phyloP scores from a whole-genome alignment of 2,329 filamentous ascomycete species.

The Macrophomina phaseolina region DNA sequence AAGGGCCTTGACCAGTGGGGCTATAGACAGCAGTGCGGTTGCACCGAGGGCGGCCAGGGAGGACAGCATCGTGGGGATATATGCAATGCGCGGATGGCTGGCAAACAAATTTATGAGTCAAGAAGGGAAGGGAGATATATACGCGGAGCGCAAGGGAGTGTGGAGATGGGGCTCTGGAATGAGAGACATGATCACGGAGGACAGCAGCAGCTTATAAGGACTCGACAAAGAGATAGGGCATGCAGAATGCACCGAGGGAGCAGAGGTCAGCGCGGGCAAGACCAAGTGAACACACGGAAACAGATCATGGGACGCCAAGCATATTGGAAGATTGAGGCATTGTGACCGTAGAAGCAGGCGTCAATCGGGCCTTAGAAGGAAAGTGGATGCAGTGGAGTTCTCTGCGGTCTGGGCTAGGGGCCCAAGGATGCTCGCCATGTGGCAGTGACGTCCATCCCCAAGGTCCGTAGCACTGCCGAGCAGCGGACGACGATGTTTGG shows the following conservation, averaged over 20 bases:
- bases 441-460: conserved; percentile 22
- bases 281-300: conserved; percentile 21
- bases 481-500: neutral
- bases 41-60: conserved; percentile 2
- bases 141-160: conserved; percentile 14
- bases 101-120: neutral
- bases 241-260: conserved; percentile 17
- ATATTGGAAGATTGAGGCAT: conserved; percentile 21
- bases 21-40: conserved; percentile 18
- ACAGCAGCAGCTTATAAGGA: conserved; percentile 18
- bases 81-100: neutral
- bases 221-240: conserved; percentile 20
- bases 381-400: conserved; percentile 10
- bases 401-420: neutral
- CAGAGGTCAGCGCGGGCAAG: conserved; percentile 16
- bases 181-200: conserved; percentile 8
- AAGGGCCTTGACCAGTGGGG: conserved; percentile 14
- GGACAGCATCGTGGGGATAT: conserved; percentile 6
- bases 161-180: neutral
- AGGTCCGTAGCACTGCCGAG: conserved; percentile 26
- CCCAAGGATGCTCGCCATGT: conserved; percentile 22
- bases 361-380: conserved; percentile 13
- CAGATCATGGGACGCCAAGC: conserved; percentile 26
- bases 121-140: conserved; percentile 14
- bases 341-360: conserved; percentile 23